These are phyloP conservation scores for Vanrija sp. DNA, from an alignment of 1,284 basidiomycete species.

Conservation along the genomic window DNA sequence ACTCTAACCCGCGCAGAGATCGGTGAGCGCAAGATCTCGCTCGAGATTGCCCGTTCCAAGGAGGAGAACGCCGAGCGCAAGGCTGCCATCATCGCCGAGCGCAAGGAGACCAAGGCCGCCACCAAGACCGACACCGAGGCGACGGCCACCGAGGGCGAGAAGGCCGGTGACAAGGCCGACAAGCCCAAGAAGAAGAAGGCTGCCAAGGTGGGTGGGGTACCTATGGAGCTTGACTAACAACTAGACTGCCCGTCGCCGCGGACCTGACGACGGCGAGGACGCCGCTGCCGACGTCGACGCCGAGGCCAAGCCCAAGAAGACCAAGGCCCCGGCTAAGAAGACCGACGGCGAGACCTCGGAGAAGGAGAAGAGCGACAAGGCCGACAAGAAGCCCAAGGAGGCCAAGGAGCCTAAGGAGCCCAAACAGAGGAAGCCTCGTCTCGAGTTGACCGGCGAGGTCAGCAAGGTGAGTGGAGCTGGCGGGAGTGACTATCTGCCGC, in stretches of 20 bases:
- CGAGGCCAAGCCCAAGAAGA: slow-evolving; percentile 21
- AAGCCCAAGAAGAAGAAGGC: slow-evolving; percentile 39
- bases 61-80: slow-evolving; percentile 64
- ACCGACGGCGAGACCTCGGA: slow-evolving; percentile 33
- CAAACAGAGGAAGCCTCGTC: slow-evolving; percentile 38
- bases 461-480: slow-evolving; percentile 45
- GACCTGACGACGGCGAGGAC: slow-evolving; percentile 41
- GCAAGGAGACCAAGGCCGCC: slow-evolving; percentile 26
- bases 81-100: slow-evolving; percentile 27
- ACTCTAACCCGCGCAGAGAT: slow-evolving; percentile 54
- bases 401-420: slow-evolving; percentile 30
- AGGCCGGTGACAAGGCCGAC: slow-evolving; percentile 12
- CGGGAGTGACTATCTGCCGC: background rate
- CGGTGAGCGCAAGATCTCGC: slow-evolving; percentile 76
- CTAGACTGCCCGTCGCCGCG: slow-evolving; percentile 36
- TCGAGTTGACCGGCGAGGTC: slow-evolving; percentile 59
- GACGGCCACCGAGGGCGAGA: slow-evolving; percentile 29
- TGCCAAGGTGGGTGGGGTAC: slow-evolving; percentile 21
- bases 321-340: slow-evolving; percentile 30
- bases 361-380: slow-evolving; percentile 22
- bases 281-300: slow-evolving; percentile 22
- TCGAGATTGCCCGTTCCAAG: slow-evolving; percentile 89
- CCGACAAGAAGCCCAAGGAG: slow-evolving; percentile 47
- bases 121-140: slow-evolving; percentile 48
- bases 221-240: slow-evolving; percentile 2